Conservation (phyloP, 2,329 filamentous ascomycete species). For the Elsinoe arachidis region DNA sequence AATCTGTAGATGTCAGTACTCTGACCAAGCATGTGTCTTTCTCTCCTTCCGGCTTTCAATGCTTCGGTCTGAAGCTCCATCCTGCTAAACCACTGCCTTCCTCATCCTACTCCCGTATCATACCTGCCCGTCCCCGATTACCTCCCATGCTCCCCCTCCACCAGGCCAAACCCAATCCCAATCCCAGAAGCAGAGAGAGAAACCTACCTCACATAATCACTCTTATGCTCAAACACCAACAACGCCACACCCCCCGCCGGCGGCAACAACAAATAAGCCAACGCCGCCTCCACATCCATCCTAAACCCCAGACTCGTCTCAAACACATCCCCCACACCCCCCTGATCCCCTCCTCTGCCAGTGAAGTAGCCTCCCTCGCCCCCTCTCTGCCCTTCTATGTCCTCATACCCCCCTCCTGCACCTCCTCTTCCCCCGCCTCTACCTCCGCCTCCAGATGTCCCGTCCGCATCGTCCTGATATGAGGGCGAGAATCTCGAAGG, state of each 20-base stretch:
- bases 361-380: constrained; percentile 22
- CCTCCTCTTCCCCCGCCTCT: constrained; percentile 23
- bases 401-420: constrained; percentile 20
- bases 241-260: constrained; percentile 79
- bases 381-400: constrained; percentile 20
- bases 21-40: not conserved
- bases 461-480: constrained; percentile 24
- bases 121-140: not conserved
- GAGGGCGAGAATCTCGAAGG: constrained; percentile 26
- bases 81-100: not conserved
- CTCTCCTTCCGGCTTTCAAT: too few relatives aligned
- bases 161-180: not conserved
- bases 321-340: constrained; percentile 65
- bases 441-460: constrained; percentile 21
- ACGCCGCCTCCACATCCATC: constrained; percentile 79
- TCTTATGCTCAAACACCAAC: constrained; percentile 82
- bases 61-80: too few relatives aligned
- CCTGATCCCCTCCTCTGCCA: constrained; percentile 31
- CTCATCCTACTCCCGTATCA: not conserved
- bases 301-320: constrained; percentile 82
- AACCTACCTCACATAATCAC: constrained; percentile 82
- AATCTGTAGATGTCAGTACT: constrained; percentile 49
- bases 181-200: not conserved
- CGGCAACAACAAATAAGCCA: constrained; percentile 79
- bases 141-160: not conserved